Evolutionary conservation across 2,329 filamentous ascomycete genomes (phyloP).

Genomic region (Lachnellula suecica): DNA sequence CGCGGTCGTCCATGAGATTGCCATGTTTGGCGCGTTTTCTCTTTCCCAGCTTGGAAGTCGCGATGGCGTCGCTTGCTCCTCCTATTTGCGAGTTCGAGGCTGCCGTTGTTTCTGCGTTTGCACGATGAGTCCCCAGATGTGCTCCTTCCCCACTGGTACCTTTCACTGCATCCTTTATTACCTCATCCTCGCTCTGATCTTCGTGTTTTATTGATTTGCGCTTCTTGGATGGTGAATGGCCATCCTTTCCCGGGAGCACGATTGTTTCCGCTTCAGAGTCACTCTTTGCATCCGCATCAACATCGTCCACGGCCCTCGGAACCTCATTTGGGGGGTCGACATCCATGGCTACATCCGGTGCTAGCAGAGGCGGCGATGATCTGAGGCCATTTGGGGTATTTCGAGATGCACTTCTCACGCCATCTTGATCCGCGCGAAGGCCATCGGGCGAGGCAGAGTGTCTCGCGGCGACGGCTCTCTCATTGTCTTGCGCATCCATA

Average conservation of each 20-base stretch:
- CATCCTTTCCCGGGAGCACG: slow-evolving; percentile 64
- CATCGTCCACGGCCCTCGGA: slow-evolving; percentile 5
- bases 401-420: slow-evolving; percentile 15
- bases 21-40: slow-evolving; percentile 47
- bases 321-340: slow-evolving; percentile 16
- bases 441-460: slow-evolving; percentile 20
- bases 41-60: slow-evolving; percentile 39
- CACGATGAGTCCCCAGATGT: background rate
- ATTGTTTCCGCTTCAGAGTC: slow-evolving; percentile 74
- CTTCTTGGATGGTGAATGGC: slow-evolving; percentile 61
- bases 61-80: slow-evolving; percentile 31
- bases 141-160: slow-evolving; percentile 6
- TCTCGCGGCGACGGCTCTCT: slow-evolving; percentile 22
- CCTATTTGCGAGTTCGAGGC: slow-evolving; percentile 4
- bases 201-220: slow-evolving; percentile 64
- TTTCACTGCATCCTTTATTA: slow-evolving; percentile 24
- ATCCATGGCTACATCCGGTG: slow-evolving; percentile 22
- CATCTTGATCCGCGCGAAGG: slow-evolving; percentile 20
- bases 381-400: slow-evolving; percentile 27
- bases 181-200: slow-evolving; percentile 58
- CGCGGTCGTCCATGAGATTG: slow-evolving; percentile 19
- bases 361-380: slow-evolving; percentile 30
- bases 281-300: slow-evolving; percentile 43
- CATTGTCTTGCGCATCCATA: slow-evolving; percentile 32
- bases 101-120: background rate